Evolutionary conservation across 352 stramenopile genomes (phyloP).

Genomic region (Globisporangium abappressorium): DNA sequence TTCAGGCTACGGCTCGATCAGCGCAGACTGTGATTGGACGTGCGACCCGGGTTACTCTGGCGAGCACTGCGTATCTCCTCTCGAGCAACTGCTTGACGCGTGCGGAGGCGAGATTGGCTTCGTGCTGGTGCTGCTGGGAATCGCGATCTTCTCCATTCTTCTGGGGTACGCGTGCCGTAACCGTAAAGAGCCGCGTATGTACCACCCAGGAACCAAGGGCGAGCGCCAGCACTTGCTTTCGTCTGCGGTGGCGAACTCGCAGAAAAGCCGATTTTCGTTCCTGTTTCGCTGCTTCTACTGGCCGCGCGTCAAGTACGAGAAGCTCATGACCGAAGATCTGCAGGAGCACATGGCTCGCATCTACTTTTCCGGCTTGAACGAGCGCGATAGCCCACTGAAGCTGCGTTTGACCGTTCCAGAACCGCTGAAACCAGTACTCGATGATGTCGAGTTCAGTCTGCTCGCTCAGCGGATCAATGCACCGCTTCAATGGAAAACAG

Average conservation of each 20-base stretch:
- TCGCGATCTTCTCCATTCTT: slow-evolving; percentile 67
- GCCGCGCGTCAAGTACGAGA: slow-evolving; percentile 72
- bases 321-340: slow-evolving; percentile 77
- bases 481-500: slow-evolving; percentile 47
- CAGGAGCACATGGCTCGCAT: slow-evolving; percentile 77
- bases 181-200: slow-evolving; percentile 65
- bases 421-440: slow-evolving; percentile 59
- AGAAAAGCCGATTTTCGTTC: slow-evolving; percentile 51
- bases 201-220: slow-evolving; percentile 41
- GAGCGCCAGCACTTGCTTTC: slow-evolving; percentile 67
- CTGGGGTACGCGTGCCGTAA: slow-evolving; percentile 70
- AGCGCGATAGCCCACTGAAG: slow-evolving; percentile 53
- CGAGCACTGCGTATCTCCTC: slow-evolving; percentile 64
- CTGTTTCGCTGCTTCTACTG: slow-evolving; percentile 70
- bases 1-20: slow-evolving; percentile 40
- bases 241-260: slow-evolving; percentile 51
- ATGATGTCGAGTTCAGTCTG: slow-evolving; percentile 62
- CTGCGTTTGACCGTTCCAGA: slow-evolving; percentile 57
- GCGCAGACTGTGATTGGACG: slow-evolving; percentile 58
- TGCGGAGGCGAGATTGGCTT: slow-evolving; percentile 77
- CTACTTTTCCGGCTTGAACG: slow-evolving; percentile 68
- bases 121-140: slow-evolving; percentile 59
- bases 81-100: slow-evolving; percentile 72
- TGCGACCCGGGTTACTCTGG: slow-evolving; percentile 79
- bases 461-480: slow-evolving; percentile 68